Evolutionary conservation across 2,329 filamentous ascomycete species (phyloP).

Genomic region (Calonectria pseudoreteaudii): DNA sequence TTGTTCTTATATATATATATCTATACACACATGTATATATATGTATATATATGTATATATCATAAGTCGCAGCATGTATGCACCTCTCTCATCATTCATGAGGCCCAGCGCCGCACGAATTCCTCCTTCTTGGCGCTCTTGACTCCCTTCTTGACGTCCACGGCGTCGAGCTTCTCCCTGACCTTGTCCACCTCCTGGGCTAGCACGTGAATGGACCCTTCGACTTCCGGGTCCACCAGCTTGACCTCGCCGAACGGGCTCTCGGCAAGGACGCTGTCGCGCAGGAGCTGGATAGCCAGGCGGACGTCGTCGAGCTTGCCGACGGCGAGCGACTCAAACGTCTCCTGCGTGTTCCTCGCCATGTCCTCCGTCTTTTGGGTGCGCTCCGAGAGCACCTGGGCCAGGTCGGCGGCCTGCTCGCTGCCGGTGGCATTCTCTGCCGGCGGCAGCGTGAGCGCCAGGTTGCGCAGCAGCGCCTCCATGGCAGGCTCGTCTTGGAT

Average conservation of each 20-base stretch:
- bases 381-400: conserved; percentile 54
- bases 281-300: conserved; percentile 60
- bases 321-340: conserved; percentile 59
- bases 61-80: too few relatives aligned
- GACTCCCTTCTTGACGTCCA: conserved; percentile 52
- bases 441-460: conserved; percentile 57
- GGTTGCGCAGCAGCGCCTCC: conserved; percentile 60
- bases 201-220: conserved; percentile 61
- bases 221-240: conserved; percentile 65
- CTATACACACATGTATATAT: too few relatives aligned
- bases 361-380: conserved; percentile 57
- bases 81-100: not conserved
- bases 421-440: conserved; percentile 42
- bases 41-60: too few relatives aligned
- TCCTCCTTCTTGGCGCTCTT: conserved; percentile 63
- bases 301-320: conserved; percentile 60
- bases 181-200: conserved; percentile 58
- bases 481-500: conserved; percentile 53
- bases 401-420: conserved; percentile 47
- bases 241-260: conserved; percentile 60
- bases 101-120: conserved; percentile 53
- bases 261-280: conserved; percentile 66
- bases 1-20: not conserved
- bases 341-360: conserved; percentile 58
- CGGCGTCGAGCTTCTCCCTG: conserved; percentile 50